Evolutionary conservation across 2,329 filamentous ascomycete genomes (phyloP).

Genomic region (Pseudogymnoascus sp.): DNA sequence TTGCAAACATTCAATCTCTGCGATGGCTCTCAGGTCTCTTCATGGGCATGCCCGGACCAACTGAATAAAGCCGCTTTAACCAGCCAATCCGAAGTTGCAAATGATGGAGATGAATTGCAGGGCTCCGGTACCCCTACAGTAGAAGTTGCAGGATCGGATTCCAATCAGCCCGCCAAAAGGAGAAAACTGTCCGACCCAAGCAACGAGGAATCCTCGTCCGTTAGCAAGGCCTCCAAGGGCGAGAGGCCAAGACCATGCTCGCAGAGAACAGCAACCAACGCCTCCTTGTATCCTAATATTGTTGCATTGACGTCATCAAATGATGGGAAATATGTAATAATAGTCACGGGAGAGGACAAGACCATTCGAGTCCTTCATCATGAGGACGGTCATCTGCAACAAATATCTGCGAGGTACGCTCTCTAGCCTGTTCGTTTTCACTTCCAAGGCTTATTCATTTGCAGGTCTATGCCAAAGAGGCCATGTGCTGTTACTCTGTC

Average conservation of each 20-base stretch:
- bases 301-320: conserved; percentile 59
- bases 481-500: conserved; percentile 70
- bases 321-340: conserved; percentile 62
- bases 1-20: conserved; percentile 60
- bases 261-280: conserved; percentile 18
- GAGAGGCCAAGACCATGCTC: conserved; percentile 17
- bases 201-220: conserved; percentile 1
- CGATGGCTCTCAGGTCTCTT: conserved; percentile 50
- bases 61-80: conserved; percentile 11
- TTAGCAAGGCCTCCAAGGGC: background rate
- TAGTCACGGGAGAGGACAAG: conserved; percentile 87
- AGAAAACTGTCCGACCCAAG: conserved; percentile 23
- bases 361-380: conserved; percentile 74
- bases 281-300: conserved; percentile 55
- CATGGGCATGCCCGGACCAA: conserved; percentile 25
- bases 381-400: conserved; percentile 52
- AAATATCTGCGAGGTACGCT: conserved; percentile 36
- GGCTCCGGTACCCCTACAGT: conserved; percentile 13
- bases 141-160: background rate
- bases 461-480: conserved; percentile 79
- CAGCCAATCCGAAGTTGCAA: conserved; percentile 8
- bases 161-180: conserved; percentile 25
- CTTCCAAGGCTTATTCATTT: conserved; percentile 24
- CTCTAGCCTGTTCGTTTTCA: conserved; percentile 12
- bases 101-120: conserved; percentile 13